Conservation (phyloP, 1,284 basidiomycete genomes). For the Cryptococcus jaspeensis region DNA sequence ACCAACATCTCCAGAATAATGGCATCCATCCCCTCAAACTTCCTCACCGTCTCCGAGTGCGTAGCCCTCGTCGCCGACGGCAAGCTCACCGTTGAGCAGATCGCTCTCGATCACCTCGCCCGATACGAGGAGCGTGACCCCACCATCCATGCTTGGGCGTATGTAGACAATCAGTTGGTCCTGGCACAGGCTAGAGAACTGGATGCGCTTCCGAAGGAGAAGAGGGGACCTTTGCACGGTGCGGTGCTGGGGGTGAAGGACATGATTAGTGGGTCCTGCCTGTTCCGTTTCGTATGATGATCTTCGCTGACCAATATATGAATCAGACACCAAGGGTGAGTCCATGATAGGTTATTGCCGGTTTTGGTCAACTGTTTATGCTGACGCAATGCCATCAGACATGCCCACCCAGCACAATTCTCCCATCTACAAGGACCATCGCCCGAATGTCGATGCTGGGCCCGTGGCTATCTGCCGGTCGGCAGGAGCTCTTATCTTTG, state of each 20-base stretch:
- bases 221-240: slow-evolving; percentile 35
- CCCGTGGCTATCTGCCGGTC: slow-evolving; percentile 16
- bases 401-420: slow-evolving; percentile 36
- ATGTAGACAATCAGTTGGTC: slow-evolving; percentile 25
- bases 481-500: slow-evolving; percentile 33
- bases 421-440: slow-evolving; percentile 25
- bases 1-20: too few species aligned
- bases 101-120: slow-evolving; percentile 23
- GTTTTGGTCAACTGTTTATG: background rate
- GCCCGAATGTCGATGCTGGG: slow-evolving; percentile 23
- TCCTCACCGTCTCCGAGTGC: slow-evolving; percentile 25
- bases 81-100: slow-evolving; percentile 17
- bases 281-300: background rate
- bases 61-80: slow-evolving; percentile 17
- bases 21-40: slow-evolving; percentile 14
- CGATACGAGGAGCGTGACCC: slow-evolving; percentile 33
- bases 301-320: background rate
- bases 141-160: slow-evolving; percentile 33
- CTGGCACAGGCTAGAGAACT: slow-evolving; percentile 25
- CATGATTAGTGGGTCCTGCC: slow-evolving; percentile 24
- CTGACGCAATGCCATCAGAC: slow-evolving; percentile 10
- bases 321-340: slow-evolving; percentile 18
- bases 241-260: slow-evolving; percentile 37
- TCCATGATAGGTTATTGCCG: background rate
- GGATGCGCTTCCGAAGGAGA: slow-evolving; percentile 27